These are phyloP conservation scores for Decorospora gaudefroyi DNA, from an alignment of 2,329 filamentous ascomycete species.

Conservation along the genomic window DNA sequence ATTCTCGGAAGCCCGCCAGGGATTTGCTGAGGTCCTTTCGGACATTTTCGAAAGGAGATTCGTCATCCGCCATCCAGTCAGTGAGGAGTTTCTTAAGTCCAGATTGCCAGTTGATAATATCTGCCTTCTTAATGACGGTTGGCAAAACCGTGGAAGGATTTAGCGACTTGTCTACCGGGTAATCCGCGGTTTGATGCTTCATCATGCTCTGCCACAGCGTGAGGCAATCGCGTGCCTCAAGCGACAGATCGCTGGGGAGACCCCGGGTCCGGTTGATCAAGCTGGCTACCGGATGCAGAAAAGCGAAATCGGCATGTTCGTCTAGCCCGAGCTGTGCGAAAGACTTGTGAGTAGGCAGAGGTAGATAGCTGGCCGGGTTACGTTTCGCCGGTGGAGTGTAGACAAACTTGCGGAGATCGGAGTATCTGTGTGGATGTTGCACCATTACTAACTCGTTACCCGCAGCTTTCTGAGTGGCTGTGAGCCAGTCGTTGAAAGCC, in stretches of 20 bases:
- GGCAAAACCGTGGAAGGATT: slow-evolving; percentile 58
- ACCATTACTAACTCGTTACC: slow-evolving; percentile 70
- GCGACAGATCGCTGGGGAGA: slow-evolving; percentile 67
- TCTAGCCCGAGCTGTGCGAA: slow-evolving; percentile 55
- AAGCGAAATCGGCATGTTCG: slow-evolving; percentile 56
- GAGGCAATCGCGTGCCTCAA: slow-evolving; percentile 74
- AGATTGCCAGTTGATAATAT: slow-evolving; percentile 69
- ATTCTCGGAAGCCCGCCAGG: slow-evolving; percentile 13
- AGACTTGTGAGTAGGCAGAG: slow-evolving; percentile 48
- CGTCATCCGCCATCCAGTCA: slow-evolving; percentile 62
- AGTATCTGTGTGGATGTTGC: slow-evolving; percentile 70
- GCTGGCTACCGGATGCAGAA: slow-evolving; percentile 69
- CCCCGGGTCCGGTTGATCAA: slow-evolving; percentile 65
- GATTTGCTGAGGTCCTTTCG: slow-evolving; percentile 51
- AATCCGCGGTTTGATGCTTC: slow-evolving; percentile 58
- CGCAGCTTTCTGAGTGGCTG: slow-evolving; percentile 64
- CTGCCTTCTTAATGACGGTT: slow-evolving; percentile 63
- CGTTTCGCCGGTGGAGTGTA: slow-evolving; percentile 57
- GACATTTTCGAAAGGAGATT: slow-evolving; percentile 59
- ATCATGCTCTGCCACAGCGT: slow-evolving; percentile 67
- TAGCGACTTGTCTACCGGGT: slow-evolving; percentile 57
- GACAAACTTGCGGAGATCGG: slow-evolving; percentile 75
- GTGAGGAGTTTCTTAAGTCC: slow-evolving; percentile 62
- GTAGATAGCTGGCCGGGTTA: slow-evolving; percentile 54
- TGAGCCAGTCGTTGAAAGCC: slow-evolving; percentile 71